Percentiles rank a stretch among this genome's conserved stretches.
Evolutionary conservation across 73 alveolate species (phyloP).

Genomic region (Paramecium primaurelia): DNA sequence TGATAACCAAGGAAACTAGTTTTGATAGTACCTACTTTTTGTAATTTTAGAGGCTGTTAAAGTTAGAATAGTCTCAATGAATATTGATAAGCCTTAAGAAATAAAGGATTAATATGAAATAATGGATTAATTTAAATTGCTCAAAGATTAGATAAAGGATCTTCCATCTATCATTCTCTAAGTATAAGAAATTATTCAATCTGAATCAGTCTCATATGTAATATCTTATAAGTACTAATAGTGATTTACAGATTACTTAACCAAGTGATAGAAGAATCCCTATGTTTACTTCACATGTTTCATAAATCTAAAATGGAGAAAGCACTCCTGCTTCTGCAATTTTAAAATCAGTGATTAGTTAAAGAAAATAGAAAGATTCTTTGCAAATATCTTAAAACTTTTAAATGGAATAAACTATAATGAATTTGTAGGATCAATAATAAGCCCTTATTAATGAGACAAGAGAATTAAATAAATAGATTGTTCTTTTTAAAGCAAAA

Average conservation of each 20-base stretch:
- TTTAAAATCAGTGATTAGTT: not conserved
- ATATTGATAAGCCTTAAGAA: not conserved
- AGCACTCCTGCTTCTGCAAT: not conserved
- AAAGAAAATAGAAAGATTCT: not conserved
- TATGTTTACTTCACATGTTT: not conserved
- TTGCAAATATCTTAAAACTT: not conserved
- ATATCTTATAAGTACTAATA: not conserved
- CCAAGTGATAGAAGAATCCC: not conserved
- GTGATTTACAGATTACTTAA: not conserved
- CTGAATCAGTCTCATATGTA: slow-evolving; percentile 7
- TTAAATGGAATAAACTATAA: not conserved
- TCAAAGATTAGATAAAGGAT: not conserved
- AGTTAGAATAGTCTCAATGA: not conserved
- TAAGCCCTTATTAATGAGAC: not conserved
- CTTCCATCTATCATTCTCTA: not conserved
- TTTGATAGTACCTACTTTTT: not conserved
- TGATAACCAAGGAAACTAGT: not conserved
- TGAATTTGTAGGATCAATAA: not conserved
- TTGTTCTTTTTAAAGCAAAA: not conserved
- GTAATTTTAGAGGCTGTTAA: not conserved
- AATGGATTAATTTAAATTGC: not conserved
- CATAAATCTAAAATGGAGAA: not conserved
- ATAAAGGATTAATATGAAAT: not conserved
- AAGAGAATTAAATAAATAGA: not conserved
- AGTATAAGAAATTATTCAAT: not conserved